These are phyloP conservation scores for Halophytophthora polymorphica DNA, from an alignment of 352 stramenopile species.

Conservation along the genomic window DNA sequence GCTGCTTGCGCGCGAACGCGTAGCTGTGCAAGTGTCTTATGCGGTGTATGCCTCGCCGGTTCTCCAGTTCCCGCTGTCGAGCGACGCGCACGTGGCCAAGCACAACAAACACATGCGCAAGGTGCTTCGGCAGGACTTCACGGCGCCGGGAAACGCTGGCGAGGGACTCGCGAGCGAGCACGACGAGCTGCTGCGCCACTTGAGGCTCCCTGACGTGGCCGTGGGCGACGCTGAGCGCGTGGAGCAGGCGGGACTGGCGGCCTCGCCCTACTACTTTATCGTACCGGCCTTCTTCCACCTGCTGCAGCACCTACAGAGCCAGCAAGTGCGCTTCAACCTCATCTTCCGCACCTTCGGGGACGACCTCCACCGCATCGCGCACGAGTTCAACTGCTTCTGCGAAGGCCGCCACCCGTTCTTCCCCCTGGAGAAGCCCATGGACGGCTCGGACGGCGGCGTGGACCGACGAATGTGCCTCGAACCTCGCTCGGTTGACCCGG, in stretches of 20 bases:
- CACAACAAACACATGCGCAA: slow-evolving; percentile 66
- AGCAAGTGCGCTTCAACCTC: slow-evolving; percentile 56
- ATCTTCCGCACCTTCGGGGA: slow-evolving; percentile 79
- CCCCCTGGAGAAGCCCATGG: slow-evolving; percentile 40
- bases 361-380: slow-evolving; percentile 58
- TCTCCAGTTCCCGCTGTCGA: slow-evolving; percentile 52
- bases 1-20: too few relatives aligned
- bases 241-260: slow-evolving; percentile 30
- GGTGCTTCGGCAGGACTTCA: slow-evolving; percentile 63
- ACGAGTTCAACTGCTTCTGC: slow-evolving; percentile 82
- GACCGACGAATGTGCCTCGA: slow-evolving; percentile 57
- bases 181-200: slow-evolving; percentile 37
- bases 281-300: slow-evolving; percentile 66
- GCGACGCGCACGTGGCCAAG: slow-evolving; percentile 38
- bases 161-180: slow-evolving; percentile 44
- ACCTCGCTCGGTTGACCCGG: not conserved
- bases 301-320: slow-evolving; percentile 44
- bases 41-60: not conserved
- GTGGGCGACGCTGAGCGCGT: slow-evolving; percentile 12
- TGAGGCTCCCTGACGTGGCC: slow-evolving; percentile 35
- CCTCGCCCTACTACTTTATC: slow-evolving; percentile 57
- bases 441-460: slow-evolving; percentile 43
- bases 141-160: slow-evolving; percentile 39
- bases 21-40: too few relatives aligned
- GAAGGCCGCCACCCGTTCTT: slow-evolving; percentile 63